Base-by-base conservation (phyloP, 257 asterid genomes). In the Prunella vulgaris region DNA sequence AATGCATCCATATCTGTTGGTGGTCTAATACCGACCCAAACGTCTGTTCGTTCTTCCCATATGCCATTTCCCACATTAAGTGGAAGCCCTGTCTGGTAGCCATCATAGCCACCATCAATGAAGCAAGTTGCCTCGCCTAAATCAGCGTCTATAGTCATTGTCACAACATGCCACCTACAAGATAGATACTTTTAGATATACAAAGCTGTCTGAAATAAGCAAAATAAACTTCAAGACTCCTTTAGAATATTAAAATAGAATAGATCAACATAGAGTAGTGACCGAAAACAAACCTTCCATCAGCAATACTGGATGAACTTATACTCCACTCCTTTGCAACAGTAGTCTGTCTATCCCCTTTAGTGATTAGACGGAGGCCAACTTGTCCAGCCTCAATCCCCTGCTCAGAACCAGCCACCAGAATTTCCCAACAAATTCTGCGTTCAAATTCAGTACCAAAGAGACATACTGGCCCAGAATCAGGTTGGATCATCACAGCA, bases 311-410 rank as follows among this genome's bases (percentile, higher is more conserved):
- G 49, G 96, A 86, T 37, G 96, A 88, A 75, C 99, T 88, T 65
- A 94, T 85, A 82, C 82, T 84, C 99, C 99, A 94, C 83, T 94
- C 99, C 77, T 89, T 91, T 10, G 94, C 92, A 54, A 94, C 88
- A 74, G 88, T 85, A 70, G 87, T 82, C 79, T 91, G 97, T 72
- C 95, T 89, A 76, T 94, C 99, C 72, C 97, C 96, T 82, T 91
- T 94, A 25, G 92, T 89, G 59, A 94, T 91, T 61, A 91, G 70
- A 52, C 97, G 88, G 40, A 94, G 84, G 71, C 97, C 99, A 74
- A 94, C 96, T 85, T 94, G 99, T 58, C 99, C 99, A 79, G 99
- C 93, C 80, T 94, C 99, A 70, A 94, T 91, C 49, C 99, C 99
- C 81, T 94, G 99, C 74, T 94, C 99, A 30, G 99, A 84, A 73